Evolutionary conservation across 495 filamentous ascomycete genomes (phyloP), one percentile per base, ranked within the genome.

Genomic region (Bathelium albidoporum): DNA sequence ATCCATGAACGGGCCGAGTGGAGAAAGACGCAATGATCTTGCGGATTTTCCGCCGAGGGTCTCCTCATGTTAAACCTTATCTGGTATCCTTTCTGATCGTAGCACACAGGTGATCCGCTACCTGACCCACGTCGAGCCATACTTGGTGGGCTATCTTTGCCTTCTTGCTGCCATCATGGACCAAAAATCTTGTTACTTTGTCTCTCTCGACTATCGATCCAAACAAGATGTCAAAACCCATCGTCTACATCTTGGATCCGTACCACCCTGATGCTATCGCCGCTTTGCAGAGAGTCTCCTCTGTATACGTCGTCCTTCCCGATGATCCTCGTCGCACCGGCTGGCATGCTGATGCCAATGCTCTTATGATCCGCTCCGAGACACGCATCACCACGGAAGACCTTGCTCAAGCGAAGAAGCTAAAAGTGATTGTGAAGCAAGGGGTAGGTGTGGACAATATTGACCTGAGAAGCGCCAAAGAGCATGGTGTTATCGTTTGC

Each of bases 351-450:
- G 61, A 62, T 36, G 61, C 61, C 22, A 44, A 5, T n/a, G 61
- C 43, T 32, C 41, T 62, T 11, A 62, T 62, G 61, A 53, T 62
- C 41, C 61, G 61, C 14, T 62, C 61, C 18, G 61, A 62, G 28
- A 62, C 61, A n/a, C 20, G 44, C 18, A 55, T 62, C 24, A 55
- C 61, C 20, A 4, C 41, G 4, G 12, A 32, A 62, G 61, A 62
- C 20, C 16, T 62, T 7, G 43, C 45, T 5, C 41, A 62, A 26
- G 43, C 44, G 4, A 32, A 18, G 41, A 68, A 72, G 58, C 69
- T 77, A 1, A 52, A 68, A 32, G 70, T 71, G 22, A 73, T 77
- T 55, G 72, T 71, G 28, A 77, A 77, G 68, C 75, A 77, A 31
- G 75, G 75, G 12, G 66, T 68, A 10, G 66, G 66, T 18, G 63